phyloP scores from a whole-genome alignment of 352 stramenopile genomes.

The Phytophthora parvispora region DNA sequence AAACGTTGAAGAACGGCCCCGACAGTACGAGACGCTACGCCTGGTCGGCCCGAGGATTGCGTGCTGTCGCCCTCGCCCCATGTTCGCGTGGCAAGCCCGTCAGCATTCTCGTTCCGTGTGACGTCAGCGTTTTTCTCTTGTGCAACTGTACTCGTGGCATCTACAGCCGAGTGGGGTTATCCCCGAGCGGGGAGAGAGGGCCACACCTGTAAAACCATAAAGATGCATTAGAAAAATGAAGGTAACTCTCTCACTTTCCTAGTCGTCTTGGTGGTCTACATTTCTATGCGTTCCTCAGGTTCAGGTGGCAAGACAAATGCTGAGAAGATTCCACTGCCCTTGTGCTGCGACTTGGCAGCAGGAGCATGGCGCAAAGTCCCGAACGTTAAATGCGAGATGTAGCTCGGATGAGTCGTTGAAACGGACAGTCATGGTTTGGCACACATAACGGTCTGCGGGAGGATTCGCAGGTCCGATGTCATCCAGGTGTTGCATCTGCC shows the following conservation, averaged over 20 bases:
- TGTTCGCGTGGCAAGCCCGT: constrained; percentile 10
- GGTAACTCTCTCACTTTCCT: background rate
- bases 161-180: background rate
- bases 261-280: background rate
- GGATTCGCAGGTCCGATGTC: background rate
- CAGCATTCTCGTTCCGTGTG: constrained; percentile 11
- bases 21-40: background rate
- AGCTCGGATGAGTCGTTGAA: background rate
- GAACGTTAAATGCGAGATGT: background rate
- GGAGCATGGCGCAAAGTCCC: background rate
- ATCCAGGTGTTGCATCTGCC: background rate
- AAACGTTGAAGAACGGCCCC: background rate
- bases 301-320: background rate
- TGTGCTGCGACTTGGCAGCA: background rate
- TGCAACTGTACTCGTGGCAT: constrained; percentile 14
- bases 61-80: background rate
- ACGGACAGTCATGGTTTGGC: background rate
- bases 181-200: background rate
- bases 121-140: constrained; percentile 8
- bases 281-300: background rate
- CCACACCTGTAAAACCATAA: background rate
- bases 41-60: background rate
- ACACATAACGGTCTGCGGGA: background rate
- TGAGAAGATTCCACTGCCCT: background rate
- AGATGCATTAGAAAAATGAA: background rate